phyloP scores from a whole-genome alignment of 805 yeast genomes.

The Saccharomyces jurei region DNA sequence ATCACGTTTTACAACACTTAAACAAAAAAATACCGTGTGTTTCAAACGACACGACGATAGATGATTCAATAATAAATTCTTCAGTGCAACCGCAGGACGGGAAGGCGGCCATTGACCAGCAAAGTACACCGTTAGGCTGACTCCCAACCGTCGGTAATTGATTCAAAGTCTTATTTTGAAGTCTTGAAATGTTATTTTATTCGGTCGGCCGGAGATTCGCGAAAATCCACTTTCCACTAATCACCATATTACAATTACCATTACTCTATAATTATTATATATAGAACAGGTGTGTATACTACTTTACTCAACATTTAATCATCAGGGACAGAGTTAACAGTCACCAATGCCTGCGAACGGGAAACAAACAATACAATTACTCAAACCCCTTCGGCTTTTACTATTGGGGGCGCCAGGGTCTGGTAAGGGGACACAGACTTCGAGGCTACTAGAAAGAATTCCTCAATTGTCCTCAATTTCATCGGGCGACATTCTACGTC shows the following conservation, averaged over 20 bases:
- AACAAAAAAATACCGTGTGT: slow-evolving; percentile 32
- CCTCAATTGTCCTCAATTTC: slow-evolving; percentile 54
- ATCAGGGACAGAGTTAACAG: background rate
- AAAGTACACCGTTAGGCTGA: background rate
- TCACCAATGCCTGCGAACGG: background rate
- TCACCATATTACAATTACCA: too few relatives aligned
- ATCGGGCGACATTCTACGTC: slow-evolving; percentile 77
- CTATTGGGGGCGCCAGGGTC: slow-evolving; percentile 92
- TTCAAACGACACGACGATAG: slow-evolving; percentile 9
- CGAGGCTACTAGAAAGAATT: slow-evolving; percentile 48
- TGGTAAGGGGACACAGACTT: slow-evolving; percentile 87
- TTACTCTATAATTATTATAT: background rate
- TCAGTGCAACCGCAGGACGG: background rate
- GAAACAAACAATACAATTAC: background rate
- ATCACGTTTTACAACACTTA: slow-evolving; percentile 32
- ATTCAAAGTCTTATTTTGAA: background rate
- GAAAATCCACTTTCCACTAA: background rate
- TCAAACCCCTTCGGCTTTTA: slow-evolving; percentile 51
- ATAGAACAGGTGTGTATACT: background rate
- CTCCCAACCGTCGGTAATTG: too few relatives aligned
- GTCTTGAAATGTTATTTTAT: background rate
- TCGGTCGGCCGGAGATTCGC: background rate
- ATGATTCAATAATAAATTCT: background rate
- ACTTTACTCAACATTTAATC: background rate
- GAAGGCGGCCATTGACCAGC: background rate